These are phyloP conservation scores for Hirschioporus abietinus DNA, from an alignment of 768 basidiomycete species.

Conservation along the genomic window DNA sequence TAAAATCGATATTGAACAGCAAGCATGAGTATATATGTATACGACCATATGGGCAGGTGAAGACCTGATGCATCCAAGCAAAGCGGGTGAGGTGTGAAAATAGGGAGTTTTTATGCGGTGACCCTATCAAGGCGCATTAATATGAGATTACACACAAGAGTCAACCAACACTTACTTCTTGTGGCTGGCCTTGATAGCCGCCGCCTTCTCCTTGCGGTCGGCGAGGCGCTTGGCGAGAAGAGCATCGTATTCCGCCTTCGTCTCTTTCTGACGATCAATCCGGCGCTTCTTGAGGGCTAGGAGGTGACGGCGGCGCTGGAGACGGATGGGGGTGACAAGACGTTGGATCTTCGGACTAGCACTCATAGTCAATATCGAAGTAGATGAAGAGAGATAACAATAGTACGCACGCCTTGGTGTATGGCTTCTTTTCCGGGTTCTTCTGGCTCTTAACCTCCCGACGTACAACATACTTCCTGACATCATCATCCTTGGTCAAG, in stretches of 20 bases:
- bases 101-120: neutral
- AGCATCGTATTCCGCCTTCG: slow-evolving; percentile 89
- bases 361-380: slow-evolving; percentile 7
- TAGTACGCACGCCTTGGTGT: slow-evolving; percentile 86
- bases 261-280: slow-evolving; percentile 90
- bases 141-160: neutral
- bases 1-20: neutral
- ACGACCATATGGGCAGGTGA: neutral
- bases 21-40: neutral
- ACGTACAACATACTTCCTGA: slow-evolving; percentile 93
- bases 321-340: slow-evolving; percentile 89
- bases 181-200: slow-evolving; percentile 84
- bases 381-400: neutral
- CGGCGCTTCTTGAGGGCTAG: slow-evolving; percentile 82
- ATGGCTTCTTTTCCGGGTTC: slow-evolving; percentile 89
- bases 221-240: slow-evolving; percentile 84
- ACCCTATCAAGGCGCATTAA: neutral
- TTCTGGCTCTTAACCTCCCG: slow-evolving; percentile 85
- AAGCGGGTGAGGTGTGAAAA: neutral
- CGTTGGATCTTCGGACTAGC: slow-evolving; percentile 92
- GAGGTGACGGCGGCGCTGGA: slow-evolving; percentile 95
- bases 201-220: slow-evolving; percentile 90
- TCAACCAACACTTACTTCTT: slow-evolving; percentile 41
- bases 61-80: neutral
- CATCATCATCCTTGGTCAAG: slow-evolving; percentile 95